Base-by-base conservation (phyloP, 1,284 basidiomycete genomes). In the Ustilago lituana region DNA sequence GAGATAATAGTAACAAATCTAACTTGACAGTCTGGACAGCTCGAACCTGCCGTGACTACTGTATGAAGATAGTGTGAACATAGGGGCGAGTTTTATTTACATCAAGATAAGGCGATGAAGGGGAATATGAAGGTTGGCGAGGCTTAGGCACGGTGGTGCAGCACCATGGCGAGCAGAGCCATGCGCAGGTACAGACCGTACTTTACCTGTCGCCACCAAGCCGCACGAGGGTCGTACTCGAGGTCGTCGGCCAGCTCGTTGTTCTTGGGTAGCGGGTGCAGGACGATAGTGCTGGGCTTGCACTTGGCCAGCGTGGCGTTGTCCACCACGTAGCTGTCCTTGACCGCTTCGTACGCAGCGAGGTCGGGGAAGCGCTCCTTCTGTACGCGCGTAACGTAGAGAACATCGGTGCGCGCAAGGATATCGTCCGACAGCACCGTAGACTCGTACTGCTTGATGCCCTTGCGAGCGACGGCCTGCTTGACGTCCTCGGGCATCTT, bases 161-260 rank as follows among this genome's bases (percentile, higher is more conserved):
- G 54, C 29, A 80, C 73, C 79, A 81, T 81, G 35, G 78, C 73
- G 10, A 81, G 72, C 46, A 81, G 62, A 9, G 79, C 79, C 77
- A 80, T 76, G 62, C 74, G 72, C 32, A 75, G 43, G 83, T 94
- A 98, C 71, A 98, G 89, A 49, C 95, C 96, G 83, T 95, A 96
- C 66, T 94, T 90, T 94, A 98, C 97, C 83, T 98, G 94, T 45
- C 96, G 89, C 90, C 98, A 97, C 85, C 97, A 98, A 27, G 94
- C 94, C 1, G 94, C 95, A 41, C 91, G 88, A 12, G 89, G 91
- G 83, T 98, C 95, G 78, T 96, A 98, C 84, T 98, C 96, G 50
- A 99, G 94, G 82, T 98, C 94, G 6, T 94, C 92, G 82, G 96
- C 94, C 76, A 98, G 95, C 90, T 98, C 93, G 79, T 94, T 94